These are phyloP conservation scores for Rhizoclosmatium sp. DNA, from an alignment of 192 early-diverging fungal genomes.

Conservation along the genomic window DNA sequence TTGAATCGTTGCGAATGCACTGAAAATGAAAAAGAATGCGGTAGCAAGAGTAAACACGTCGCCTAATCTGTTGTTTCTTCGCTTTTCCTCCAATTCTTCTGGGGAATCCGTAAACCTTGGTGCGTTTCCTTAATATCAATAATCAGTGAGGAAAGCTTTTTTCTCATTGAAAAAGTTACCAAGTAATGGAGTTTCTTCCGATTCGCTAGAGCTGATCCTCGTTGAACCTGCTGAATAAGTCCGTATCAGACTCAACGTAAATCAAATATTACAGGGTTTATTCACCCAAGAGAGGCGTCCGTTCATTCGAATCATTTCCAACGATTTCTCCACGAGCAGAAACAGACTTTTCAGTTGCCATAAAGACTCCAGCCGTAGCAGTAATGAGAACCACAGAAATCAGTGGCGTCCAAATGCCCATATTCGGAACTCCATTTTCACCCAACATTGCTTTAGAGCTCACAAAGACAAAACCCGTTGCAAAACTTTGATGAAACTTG, in stretches of 20 bases:
- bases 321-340: not conserved
- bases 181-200: too few species aligned
- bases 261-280: not conserved
- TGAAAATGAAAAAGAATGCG: slow-evolving; percentile 44
- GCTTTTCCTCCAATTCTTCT: slow-evolving; percentile 12
- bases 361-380: slow-evolving; percentile 23
- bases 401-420: slow-evolving; percentile 17
- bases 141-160: too few species aligned
- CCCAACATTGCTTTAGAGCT: slow-evolving; percentile 22
- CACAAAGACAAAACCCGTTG: slow-evolving; percentile 28
- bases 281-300: slow-evolving; percentile 11
- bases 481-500: slow-evolving; percentile 36
- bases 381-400: not conserved
- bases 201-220: too few species aligned
- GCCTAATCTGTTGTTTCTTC: slow-evolving; percentile 17
- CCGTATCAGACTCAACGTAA: too few species aligned
- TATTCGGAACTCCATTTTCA: slow-evolving; percentile 20
- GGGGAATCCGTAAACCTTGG: not conserved
- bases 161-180: too few species aligned
- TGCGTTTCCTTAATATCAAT: not conserved
- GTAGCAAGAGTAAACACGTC: slow-evolving; percentile 29
- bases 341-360: not conserved
- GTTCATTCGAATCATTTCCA: slow-evolving; percentile 3
- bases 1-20: slow-evolving; percentile 34
- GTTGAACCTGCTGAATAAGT: too few species aligned